Base-by-base conservation (phyloP, 2,329 filamentous ascomycete species). In the Phaeomoniella chlamydospora region DNA sequence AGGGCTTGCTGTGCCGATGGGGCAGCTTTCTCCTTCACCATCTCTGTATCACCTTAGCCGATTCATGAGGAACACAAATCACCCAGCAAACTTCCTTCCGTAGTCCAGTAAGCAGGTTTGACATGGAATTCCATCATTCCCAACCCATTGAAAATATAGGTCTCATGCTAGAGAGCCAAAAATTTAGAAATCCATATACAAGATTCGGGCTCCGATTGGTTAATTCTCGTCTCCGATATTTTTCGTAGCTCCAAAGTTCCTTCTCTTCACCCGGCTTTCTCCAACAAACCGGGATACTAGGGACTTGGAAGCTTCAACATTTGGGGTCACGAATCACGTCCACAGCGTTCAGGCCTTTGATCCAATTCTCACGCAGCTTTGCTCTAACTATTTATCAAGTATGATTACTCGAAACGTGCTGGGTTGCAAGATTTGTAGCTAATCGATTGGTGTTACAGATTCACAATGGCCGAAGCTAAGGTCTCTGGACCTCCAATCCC, bases 401-500 rank as follows among this genome's bases (percentile, higher is more conserved):
- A n/a, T n/a, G n/a, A n/a, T n/a, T n/a, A n/a, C n/a, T n/a, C n/a
- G n/a, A n/a, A n/a, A n/a, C n/a, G n/a, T n/a, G n/a, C n/a, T n/a
- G n/a, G n/a, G n/a, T n/a, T n/a, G n/a, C n/a, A n/a, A n/a, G n/a
- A n/a, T n/a, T n/a, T n/a, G n/a, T n/a, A n/a, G n/a, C n/a, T n/a
- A n/a, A n/a, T n/a, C n/a, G n/a, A n/a, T n/a, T n/a, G n/a, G n/a
- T n/a, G n/a, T n/a, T n/a, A n/a, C n/a, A n/a, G n/a, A n/a, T 42
- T 43, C 55, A 55, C 55, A 55, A 76, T 77, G 72, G 66, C 71
- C 57, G 70, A 75, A 52, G 59, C 65, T 26, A 61, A 65, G 45
- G 50, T 59, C 65, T 65, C 68, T 56, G 62, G 57, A 56, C 65
- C 74, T 48, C 70, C 76, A 50, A 69, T 72, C 59, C 70, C 74